phyloP scores from a whole-genome alignment of 345 rosid genomes.

The Salix purpurea region DNA sequence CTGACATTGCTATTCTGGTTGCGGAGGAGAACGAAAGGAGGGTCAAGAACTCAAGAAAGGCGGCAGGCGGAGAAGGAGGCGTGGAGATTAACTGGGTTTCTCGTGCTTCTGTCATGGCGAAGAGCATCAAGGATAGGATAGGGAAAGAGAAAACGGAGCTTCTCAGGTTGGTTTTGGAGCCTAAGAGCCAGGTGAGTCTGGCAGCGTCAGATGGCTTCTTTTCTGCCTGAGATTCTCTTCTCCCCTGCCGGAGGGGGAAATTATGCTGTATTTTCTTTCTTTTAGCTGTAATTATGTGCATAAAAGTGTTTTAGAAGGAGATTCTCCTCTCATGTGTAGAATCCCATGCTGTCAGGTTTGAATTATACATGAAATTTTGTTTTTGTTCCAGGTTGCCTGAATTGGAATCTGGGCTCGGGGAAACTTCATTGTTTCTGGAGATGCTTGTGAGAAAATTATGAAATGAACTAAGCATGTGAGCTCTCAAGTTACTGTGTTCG shows the following conservation, averaged over 20 bases:
- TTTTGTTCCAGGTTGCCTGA: background rate
- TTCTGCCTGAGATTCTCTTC: constrained; percentile 27
- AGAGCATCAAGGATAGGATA: constrained; percentile 13
- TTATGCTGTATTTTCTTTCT: background rate
- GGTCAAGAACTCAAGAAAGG: constrained; percentile 24
- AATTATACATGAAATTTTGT: background rate
- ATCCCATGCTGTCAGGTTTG: background rate
- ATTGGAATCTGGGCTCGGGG: background rate
- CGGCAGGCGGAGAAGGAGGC: background rate
- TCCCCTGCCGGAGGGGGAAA: background rate
- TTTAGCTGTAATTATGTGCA: background rate
- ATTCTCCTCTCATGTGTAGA: background rate
- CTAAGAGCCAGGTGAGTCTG: constrained; percentile 30
- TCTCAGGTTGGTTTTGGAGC: constrained; percentile 27
- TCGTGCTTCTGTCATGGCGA: background rate
- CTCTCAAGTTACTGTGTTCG: background rate
- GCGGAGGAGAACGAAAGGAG: constrained; percentile 64
- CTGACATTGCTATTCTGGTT: constrained; percentile 60
- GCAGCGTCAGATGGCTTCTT: constrained; percentile 49
- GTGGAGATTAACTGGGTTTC: constrained; percentile 8
- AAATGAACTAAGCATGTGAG: background rate
- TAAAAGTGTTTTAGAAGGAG: background rate
- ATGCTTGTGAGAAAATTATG: background rate
- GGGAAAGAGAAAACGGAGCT: background rate
- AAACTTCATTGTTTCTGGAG: background rate